phyloP scores from a whole-genome alignment of 306 rosid genomes.

The Cucumis sativus region DNA sequence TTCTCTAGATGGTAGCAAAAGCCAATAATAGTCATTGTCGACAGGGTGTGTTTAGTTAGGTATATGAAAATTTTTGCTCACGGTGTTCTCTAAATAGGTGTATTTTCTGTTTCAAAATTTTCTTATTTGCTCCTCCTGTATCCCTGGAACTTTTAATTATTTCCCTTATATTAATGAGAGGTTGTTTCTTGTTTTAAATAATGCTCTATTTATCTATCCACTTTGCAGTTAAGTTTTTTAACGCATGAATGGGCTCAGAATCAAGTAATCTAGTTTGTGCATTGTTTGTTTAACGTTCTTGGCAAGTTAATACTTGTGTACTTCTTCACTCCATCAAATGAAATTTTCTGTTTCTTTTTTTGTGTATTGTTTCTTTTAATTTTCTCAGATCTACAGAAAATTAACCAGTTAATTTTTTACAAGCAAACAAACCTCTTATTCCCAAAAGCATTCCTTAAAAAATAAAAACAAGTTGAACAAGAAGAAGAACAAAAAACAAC shows the following conservation, averaged over 20 bases:
- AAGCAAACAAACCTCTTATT: constrained; percentile 1
- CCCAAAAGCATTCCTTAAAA: not conserved
- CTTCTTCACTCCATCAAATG: not conserved
- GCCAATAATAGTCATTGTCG: too few relatives aligned
- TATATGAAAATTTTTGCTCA: too few relatives aligned
- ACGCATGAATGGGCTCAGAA: not conserved
- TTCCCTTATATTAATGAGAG: too few relatives aligned
- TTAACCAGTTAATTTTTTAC: not conserved
- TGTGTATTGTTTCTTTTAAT: not conserved
- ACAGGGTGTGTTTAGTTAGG: not conserved
- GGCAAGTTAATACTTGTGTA: not conserved
- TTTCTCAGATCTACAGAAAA: not conserved
- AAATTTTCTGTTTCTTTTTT: not conserved
- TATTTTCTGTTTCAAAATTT: too few relatives aligned
- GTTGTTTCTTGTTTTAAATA: not conserved
- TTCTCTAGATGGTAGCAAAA: not conserved
- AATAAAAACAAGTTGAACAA: too few relatives aligned
- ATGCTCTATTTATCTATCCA: not conserved
- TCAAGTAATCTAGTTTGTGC: not conserved
- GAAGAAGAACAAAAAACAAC: not conserved
- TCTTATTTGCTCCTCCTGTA: too few relatives aligned
- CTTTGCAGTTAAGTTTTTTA: not conserved
- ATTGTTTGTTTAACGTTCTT: not conserved
- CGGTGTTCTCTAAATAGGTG: too few relatives aligned
- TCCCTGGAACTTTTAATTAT: too few relatives aligned